Conservation (phyloP, 805 yeast genomes). For the Sugiyamaella chiloensis region DNA sequence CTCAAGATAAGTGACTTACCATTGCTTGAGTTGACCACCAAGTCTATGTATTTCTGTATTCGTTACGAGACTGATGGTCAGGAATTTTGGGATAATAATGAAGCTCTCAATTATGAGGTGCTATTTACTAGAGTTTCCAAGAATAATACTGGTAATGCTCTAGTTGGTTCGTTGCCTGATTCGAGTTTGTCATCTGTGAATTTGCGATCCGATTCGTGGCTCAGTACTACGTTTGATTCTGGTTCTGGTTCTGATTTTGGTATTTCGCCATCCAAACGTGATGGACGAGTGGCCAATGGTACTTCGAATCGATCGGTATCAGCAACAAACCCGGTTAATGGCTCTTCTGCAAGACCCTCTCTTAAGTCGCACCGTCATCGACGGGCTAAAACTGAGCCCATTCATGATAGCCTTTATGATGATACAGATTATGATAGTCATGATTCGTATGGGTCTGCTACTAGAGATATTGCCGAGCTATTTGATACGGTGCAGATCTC, state of each 20-base stretch:
- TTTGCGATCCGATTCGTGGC: background rate
- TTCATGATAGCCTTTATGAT: conserved; percentile 12
- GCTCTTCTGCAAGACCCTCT: background rate
- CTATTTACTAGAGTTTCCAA: conserved; percentile 34
- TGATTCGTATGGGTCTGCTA: background rate
- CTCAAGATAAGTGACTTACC: conserved; percentile 41
- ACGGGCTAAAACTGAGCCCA: conserved; percentile 13
- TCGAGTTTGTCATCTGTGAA: background rate
- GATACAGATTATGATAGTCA: conserved; percentile 15
- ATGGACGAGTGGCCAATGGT: background rate
- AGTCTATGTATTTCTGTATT: conserved; percentile 52
- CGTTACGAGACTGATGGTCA: conserved; percentile 46
- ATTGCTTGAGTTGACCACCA: conserved; percentile 27
- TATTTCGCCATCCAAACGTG: background rate
- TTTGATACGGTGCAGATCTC: conserved; percentile 8
- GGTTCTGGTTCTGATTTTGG: no score
- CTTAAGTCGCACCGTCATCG: conserved; percentile 12
- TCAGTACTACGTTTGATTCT: background rate
- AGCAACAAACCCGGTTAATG: background rate
- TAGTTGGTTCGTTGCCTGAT: background rate
- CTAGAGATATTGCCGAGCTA: background rate
- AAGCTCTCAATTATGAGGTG: conserved; percentile 54
- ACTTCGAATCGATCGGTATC: background rate
- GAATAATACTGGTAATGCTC: background rate
- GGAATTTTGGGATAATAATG: conserved; percentile 80